These are phyloP conservation scores for Cladosporium austrohemisphaericum DNA, from an alignment of 2,329 filamentous ascomycete species.

Conservation along the genomic window DNA sequence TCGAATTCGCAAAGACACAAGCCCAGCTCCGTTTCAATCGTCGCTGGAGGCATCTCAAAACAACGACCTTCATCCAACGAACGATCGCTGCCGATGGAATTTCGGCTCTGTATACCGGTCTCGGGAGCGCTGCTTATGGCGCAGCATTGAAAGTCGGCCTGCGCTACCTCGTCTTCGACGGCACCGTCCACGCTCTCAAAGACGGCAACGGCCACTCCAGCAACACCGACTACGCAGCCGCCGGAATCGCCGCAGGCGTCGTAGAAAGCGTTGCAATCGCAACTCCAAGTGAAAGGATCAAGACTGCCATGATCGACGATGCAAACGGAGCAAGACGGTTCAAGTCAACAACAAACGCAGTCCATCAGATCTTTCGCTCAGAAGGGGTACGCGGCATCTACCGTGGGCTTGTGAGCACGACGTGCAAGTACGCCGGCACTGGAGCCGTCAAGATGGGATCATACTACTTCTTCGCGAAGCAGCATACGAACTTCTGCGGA, in stretches of 20 bases:
- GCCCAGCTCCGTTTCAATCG: conserved; percentile 25
- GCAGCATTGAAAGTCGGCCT: conserved; percentile 33
- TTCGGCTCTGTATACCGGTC: conserved; percentile 28
- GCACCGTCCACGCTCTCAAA: conserved; percentile 24
- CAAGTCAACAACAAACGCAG: conserved; percentile 13
- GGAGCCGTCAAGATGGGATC: conserved; percentile 48
- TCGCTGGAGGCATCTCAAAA: conserved; percentile 20
- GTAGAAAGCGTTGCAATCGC: conserved; percentile 29
- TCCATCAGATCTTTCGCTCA: conserved; percentile 31
- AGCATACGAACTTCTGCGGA: background rate
- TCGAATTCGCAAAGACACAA: conserved; percentile 35
- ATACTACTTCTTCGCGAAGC: conserved; percentile 31
- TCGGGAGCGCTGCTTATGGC: conserved; percentile 27
- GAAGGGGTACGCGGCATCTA: conserved; percentile 44
- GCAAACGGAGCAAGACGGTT: conserved; percentile 18
- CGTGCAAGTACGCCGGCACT: conserved; percentile 47
- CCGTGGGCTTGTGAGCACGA: conserved; percentile 44
- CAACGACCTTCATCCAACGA: conserved; percentile 24
- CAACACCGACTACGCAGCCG: conserved; percentile 24
- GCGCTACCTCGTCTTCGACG: conserved; percentile 31
- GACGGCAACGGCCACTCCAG: conserved; percentile 26
- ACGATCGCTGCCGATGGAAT: conserved; percentile 22
- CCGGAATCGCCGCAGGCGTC: conserved; percentile 27
- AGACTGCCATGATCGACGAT: conserved; percentile 27
- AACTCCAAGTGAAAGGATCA: conserved; percentile 31